phyloP scores from a whole-genome alignment of 805 yeast species.

The Kuraishia cidri region DNA sequence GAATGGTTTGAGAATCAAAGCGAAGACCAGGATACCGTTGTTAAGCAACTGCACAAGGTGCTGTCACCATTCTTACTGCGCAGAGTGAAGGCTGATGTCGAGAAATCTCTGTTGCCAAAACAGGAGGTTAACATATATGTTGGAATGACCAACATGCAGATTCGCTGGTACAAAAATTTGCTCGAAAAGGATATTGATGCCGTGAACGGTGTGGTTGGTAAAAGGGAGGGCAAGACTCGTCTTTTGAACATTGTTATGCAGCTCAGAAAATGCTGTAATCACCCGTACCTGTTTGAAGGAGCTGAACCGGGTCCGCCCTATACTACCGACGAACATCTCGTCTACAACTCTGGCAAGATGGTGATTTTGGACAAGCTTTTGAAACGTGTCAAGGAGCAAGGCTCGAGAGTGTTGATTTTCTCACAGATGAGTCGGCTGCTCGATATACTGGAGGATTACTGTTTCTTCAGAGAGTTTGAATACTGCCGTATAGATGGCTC shows the following conservation, averaged over 20 bases:
- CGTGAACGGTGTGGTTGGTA: constrained; percentile 81
- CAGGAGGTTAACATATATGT: constrained; percentile 67
- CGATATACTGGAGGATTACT: constrained; percentile 76
- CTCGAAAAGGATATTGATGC: constrained; percentile 79
- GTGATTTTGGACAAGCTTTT: constrained; percentile 65
- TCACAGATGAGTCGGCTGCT: constrained; percentile 80
- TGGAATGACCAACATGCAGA: constrained; percentile 71
- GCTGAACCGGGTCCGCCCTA: constrained; percentile 90
- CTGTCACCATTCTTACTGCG: constrained; percentile 67
- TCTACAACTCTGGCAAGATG: constrained; percentile 65
- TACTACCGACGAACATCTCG: constrained; percentile 78
- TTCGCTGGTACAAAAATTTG: constrained; percentile 66
- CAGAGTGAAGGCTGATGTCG: constrained; percentile 76
- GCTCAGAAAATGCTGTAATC: constrained; percentile 86
- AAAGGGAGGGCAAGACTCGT: constrained; percentile 87
- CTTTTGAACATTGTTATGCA: constrained; percentile 89
- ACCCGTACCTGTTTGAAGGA: constrained; percentile 79
- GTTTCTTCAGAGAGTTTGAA: constrained; percentile 56
- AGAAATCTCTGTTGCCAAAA: constrained; percentile 67
- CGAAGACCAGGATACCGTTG: constrained; percentile 33
- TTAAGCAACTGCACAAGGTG: constrained; percentile 67
- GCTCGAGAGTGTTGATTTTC: constrained; percentile 71
- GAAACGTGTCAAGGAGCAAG: constrained; percentile 53
- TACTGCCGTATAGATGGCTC: constrained; percentile 82
- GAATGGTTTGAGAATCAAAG: constrained; percentile 54